These are phyloP conservation scores for Cladobotryum mycophilum DNA, from an alignment of 2,329 filamentous ascomycete species.

Conservation along the genomic window DNA sequence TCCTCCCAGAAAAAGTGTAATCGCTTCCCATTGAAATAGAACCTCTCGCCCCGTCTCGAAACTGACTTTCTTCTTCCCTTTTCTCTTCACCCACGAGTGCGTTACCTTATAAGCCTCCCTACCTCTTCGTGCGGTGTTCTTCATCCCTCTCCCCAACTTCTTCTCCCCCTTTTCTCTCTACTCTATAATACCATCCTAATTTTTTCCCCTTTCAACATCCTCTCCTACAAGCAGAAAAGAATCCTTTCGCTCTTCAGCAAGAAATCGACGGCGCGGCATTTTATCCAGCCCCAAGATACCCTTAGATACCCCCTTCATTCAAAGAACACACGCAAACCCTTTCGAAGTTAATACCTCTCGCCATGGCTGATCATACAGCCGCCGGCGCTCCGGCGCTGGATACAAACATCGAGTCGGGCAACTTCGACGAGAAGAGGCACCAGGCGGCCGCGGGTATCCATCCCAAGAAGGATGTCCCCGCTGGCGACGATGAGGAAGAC, in stretches of 20 bases:
- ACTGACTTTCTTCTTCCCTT: slow-evolving; percentile 24
- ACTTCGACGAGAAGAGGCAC: slow-evolving; percentile 57
- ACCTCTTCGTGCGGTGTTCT: slow-evolving; percentile 43
- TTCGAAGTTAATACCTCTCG: slow-evolving; percentile 7
- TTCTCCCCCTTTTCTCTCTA: slow-evolving; percentile 9
- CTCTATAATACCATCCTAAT: slow-evolving; percentile 9
- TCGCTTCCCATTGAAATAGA: slow-evolving; percentile 32
- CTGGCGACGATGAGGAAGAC: slow-evolving; percentile 62
- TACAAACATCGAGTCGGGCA: slow-evolving; percentile 58
- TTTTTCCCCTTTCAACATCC: slow-evolving; percentile 4
- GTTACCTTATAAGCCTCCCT: slow-evolving; percentile 37
- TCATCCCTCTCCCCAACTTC: slow-evolving; percentile 16
- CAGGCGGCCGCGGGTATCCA: slow-evolving; percentile 27
- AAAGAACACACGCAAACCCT: slow-evolving; percentile 11
- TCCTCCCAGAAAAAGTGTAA: slow-evolving; percentile 1
- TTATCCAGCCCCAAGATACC: slow-evolving; percentile 10
- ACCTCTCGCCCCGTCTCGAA: slow-evolving; percentile 26
- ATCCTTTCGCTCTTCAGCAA: too few species aligned
- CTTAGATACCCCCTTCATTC: slow-evolving; percentile 10
- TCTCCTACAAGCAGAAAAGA: slow-evolving; percentile 6
- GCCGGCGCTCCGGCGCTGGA: slow-evolving; percentile 52
- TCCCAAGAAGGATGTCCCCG: slow-evolving; percentile 36
- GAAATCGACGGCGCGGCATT: slow-evolving; percentile 5
- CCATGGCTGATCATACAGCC: slow-evolving; percentile 51
- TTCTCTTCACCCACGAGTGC: slow-evolving; percentile 45